A percentile compares a stretch with the other conserved stretches of the same genome.
Conservation (phyloP, 306 rosid genomes). For the Vigna nakashimae region DNA sequence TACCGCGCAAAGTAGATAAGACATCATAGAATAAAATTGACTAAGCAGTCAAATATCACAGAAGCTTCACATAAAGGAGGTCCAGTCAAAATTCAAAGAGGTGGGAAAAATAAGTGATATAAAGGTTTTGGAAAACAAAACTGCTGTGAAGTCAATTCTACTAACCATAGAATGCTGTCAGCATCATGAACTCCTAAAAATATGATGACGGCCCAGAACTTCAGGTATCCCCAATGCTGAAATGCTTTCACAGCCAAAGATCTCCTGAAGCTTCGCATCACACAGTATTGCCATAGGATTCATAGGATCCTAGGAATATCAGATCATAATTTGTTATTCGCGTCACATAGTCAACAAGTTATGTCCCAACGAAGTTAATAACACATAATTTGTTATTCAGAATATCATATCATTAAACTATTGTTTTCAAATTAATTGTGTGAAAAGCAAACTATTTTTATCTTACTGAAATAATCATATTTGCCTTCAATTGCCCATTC, state of each 20-base stretch:
- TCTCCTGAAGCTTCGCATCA: conserved; percentile 79
- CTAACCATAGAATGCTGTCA: conserved; percentile 58
- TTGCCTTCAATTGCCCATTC: conserved; percentile 22
- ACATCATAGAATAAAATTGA: not conserved
- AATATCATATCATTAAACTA: not conserved
- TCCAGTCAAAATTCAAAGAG: not conserved
- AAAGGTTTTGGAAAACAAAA: conserved; percentile 13
- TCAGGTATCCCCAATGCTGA: conserved; percentile 78
- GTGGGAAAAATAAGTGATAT: not conserved
- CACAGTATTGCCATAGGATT: conserved; percentile 75
- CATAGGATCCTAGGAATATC: conserved; percentile 68
- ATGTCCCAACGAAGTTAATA: conserved; percentile 26
- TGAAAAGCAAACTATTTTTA: conserved; percentile 9
- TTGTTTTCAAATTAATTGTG: not conserved
- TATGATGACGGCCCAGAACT: conserved; percentile 74
- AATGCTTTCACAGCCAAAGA: conserved; percentile 84
- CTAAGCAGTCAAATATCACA: conserved; percentile 23
- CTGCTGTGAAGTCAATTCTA: conserved; percentile 33
- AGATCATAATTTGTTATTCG: no score
- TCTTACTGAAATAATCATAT: conserved; percentile 5
- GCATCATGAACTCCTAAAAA: conserved; percentile 73
- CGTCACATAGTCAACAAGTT: conserved; percentile 23
- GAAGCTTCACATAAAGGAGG: conserved; percentile 8
- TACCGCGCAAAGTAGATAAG: conserved; percentile 7
- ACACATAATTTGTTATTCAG: conserved; percentile 15